Evolutionary conservation across 495 filamentous ascomycete genomes (phyloP).

Genomic region (Penicillium malachiteum): DNA sequence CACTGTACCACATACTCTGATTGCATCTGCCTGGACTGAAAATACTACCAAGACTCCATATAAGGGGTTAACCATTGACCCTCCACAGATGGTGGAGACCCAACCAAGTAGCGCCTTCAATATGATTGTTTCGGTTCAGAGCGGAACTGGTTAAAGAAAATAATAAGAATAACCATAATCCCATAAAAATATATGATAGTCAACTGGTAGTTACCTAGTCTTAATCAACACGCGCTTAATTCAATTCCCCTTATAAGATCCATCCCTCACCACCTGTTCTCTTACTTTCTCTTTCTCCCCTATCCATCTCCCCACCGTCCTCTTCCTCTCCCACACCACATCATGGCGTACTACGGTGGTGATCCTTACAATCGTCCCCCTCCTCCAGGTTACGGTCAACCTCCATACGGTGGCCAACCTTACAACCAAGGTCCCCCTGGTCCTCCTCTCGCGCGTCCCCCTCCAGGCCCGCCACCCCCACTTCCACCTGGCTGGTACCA

Average conservation of each 20-base stretch:
- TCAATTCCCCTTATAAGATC: constrained; percentile 5
- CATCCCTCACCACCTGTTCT: neutral
- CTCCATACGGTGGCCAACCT: constrained; percentile 17
- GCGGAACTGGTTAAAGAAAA: too few species aligned
- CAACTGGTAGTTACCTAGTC: neutral
- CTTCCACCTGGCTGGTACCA: constrained; percentile 60
- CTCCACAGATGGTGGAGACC: too few species aligned
- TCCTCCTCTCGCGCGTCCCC: constrained; percentile 24
- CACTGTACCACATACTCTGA: neutral
- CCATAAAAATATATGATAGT: too few species aligned
- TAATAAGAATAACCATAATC: too few species aligned
- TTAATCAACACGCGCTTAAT: neutral
- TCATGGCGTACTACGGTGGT: constrained; percentile 31
- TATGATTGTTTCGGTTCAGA: too few species aligned
- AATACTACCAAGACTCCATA: too few species aligned
- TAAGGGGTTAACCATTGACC: too few species aligned
- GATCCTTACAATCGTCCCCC: constrained; percentile 21
- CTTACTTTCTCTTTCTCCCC: constrained; percentile 3
- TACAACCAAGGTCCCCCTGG: constrained; percentile 14
- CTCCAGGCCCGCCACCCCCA: constrained; percentile 44
- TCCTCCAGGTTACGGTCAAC: constrained; percentile 11
- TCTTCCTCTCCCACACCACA: constrained; percentile 17
- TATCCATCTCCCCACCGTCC: neutral
- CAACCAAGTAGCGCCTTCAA: too few species aligned
- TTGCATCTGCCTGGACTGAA: constrained; percentile 22